Conservation (phyloP, 495 filamentous ascomycete species). For the Aspergillus sclerotioniger region DNA sequence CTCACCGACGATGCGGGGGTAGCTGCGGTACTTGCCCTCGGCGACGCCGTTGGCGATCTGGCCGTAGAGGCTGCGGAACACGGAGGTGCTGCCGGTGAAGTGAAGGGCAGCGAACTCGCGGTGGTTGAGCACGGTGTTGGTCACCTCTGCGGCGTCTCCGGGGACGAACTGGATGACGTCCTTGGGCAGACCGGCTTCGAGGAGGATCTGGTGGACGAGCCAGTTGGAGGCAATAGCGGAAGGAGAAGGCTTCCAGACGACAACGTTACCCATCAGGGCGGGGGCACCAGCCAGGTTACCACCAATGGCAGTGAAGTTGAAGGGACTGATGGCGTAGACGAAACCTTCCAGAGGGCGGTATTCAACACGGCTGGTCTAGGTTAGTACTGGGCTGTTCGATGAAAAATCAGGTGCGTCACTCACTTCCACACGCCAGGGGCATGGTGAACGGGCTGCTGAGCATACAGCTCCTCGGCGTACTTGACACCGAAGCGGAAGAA, state of each 20-base stretch:
- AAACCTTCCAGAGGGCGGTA: constrained; percentile 84
- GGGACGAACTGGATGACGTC: constrained; percentile 84
- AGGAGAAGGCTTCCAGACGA: constrained; percentile 84
- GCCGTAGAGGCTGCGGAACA: constrained; percentile 79
- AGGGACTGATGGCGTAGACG: constrained; percentile 81
- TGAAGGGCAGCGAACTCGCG: constrained; percentile 73
- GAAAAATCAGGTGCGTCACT: constrained; percentile 13
- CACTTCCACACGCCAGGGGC: constrained; percentile 76
- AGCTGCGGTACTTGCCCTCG: constrained; percentile 68
- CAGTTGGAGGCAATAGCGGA: constrained; percentile 73
- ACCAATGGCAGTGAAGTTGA: constrained; percentile 88
- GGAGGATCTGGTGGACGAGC: constrained; percentile 76
- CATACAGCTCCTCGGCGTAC: constrained; percentile 83
- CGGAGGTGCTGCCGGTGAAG: constrained; percentile 78
- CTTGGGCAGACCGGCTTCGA: constrained; percentile 76
- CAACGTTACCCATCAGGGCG: constrained; percentile 81
- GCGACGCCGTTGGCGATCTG: constrained; percentile 70
- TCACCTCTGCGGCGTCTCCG: constrained; percentile 75
- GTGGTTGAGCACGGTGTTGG: constrained; percentile 66
- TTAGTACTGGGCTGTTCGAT: not conserved
- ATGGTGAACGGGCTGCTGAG: constrained; percentile 77
- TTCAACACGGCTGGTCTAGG: constrained; percentile 57
- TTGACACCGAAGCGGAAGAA: constrained; percentile 86
- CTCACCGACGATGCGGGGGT: constrained; percentile 82
- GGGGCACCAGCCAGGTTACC: constrained; percentile 75